These are phyloP conservation scores for Leishmania lainsoni DNA, from an alignment of 208 protist genomes.

Conservation along the genomic window DNA sequence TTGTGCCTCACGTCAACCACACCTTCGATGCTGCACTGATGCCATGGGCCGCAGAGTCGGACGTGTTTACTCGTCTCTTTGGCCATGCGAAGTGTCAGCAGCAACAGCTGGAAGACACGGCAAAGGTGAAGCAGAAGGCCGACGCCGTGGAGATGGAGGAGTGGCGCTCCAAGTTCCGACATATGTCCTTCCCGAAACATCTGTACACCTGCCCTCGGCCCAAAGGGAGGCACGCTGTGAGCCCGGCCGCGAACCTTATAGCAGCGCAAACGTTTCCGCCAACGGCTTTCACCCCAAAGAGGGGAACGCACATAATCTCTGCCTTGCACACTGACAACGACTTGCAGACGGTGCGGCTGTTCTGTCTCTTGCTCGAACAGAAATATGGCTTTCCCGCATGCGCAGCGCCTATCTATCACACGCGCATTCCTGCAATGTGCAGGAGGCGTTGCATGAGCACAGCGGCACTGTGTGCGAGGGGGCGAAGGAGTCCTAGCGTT, in stretches of 20 bases:
- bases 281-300: neutral
- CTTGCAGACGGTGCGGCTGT: neutral
- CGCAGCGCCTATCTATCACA: neutral
- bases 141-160: neutral
- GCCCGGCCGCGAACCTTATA: neutral
- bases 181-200: neutral
- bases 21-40: constrained; percentile 5
- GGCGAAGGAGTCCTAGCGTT: neutral
- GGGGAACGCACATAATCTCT: neutral
- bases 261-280: too few species aligned
- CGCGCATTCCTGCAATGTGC: neutral
- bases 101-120: neutral
- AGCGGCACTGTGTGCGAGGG: neutral
- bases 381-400: constrained; percentile 1
- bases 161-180: neutral
- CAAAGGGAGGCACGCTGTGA: neutral
- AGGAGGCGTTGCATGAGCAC: neutral
- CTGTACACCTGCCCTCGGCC: neutral
- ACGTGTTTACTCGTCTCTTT: constrained; percentile 20
- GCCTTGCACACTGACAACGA: neutral
- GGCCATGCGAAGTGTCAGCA: constrained; percentile 20
- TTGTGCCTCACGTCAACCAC: constrained; percentile 19
- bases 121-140: neutral
- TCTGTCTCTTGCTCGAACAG: neutral
- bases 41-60: neutral